These are phyloP conservation scores for Puccinia hordei DNA, from an alignment of 1,284 basidiomycete species.

Conservation along the genomic window DNA sequence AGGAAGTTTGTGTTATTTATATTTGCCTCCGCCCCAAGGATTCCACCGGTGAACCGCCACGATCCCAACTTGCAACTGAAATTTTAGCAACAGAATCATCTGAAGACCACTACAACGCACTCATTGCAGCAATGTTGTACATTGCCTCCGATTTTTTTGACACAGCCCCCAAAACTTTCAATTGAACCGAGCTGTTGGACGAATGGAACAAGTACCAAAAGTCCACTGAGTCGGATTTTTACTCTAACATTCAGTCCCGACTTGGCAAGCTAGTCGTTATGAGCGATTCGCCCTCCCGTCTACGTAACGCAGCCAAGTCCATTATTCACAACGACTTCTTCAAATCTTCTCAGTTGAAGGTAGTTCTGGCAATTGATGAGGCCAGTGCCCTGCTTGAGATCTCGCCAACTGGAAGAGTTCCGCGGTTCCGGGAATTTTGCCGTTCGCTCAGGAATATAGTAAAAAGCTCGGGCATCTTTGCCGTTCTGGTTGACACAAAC, in stretches of 20 bases:
- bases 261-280: background rate
- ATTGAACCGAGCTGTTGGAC: background rate
- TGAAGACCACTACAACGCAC: too few species aligned
- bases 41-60: too few species aligned
- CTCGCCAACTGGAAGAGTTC: background rate
- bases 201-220: conserved; percentile 3
- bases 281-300: background rate
- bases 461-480: background rate
- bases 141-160: too few species aligned
- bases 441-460: background rate
- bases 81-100: too few species aligned
- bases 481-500: conserved; percentile 4
- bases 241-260: background rate
- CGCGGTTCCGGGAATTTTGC: background rate
- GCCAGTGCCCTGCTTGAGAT: background rate
- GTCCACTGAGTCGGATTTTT: background rate
- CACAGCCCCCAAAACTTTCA: background rate
- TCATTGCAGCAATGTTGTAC: too few species aligned
- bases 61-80: too few species aligned
- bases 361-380: background rate
- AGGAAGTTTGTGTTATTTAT: too few species aligned
- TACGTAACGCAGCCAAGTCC: too few species aligned
- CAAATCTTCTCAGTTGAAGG: background rate
- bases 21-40: too few species aligned
- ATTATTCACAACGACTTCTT: too few species aligned